Conservation (phyloP, 768 basidiomycete species). For the Leccinum longicurvipes region DNA sequence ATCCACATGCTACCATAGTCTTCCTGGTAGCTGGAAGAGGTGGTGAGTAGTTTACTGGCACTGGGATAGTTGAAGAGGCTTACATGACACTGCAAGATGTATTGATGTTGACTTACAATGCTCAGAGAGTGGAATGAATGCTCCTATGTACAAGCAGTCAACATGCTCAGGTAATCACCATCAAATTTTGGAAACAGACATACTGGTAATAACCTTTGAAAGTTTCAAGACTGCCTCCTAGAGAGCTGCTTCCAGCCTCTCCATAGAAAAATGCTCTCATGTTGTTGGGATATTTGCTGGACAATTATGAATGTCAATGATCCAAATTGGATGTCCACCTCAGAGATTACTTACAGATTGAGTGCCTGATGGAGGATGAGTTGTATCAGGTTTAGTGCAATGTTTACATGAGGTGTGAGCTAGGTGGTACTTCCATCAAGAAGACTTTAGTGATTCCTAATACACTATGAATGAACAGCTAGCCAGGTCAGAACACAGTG, state of each 20-base stretch:
- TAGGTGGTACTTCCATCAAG: conserved; percentile 23
- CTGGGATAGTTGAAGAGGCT: not conserved
- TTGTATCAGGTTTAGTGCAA: conserved; percentile 47
- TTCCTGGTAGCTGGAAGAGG: conserved; percentile 23
- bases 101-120: conserved; percentile 46
- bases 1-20: too few species aligned
- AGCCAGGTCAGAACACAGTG: not conserved
- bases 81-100: conserved; percentile 46
- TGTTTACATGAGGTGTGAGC: conserved; percentile 26
- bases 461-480: not conserved
- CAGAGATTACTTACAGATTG: conserved; percentile 36
- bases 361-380: conserved; percentile 46
- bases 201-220: conserved; percentile 53
- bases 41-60: not conserved
- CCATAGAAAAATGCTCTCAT: conserved; percentile 43
- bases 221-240: conserved; percentile 39
- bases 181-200: conserved; percentile 9
- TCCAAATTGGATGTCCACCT: not conserved
- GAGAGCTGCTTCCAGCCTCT: conserved; percentile 24
- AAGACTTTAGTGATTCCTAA: conserved; percentile 26
- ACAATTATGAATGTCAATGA: not conserved
- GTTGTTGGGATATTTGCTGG: conserved; percentile 44
- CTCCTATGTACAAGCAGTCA: conserved; percentile 31
- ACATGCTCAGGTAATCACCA: not conserved
- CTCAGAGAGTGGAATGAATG: conserved; percentile 40